Conservation (phyloP, 805 yeast genomes). For the Lipomyces lipofer region DNA sequence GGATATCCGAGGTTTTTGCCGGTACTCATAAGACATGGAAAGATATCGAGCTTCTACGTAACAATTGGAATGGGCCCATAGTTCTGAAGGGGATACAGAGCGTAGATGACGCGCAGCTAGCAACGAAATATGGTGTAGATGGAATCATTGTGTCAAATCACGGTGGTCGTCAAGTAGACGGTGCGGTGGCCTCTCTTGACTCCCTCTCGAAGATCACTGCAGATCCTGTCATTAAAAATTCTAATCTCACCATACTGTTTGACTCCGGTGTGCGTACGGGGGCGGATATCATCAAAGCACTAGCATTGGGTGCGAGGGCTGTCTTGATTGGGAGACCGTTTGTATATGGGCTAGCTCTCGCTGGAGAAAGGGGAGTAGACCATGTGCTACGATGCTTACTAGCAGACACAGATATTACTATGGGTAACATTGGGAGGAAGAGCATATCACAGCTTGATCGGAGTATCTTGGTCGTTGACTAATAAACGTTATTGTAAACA, state of each 20-base stretch:
- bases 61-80: slow-evolving; percentile 32
- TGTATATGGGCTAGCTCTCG: slow-evolving; percentile 60
- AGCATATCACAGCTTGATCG: slow-evolving; percentile 14
- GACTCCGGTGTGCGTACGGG: slow-evolving; percentile 70
- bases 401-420: slow-evolving; percentile 30
- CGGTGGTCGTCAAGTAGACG: slow-evolving; percentile 69
- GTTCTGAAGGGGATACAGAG: slow-evolving; percentile 72
- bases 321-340: slow-evolving; percentile 63
- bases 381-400: slow-evolving; percentile 28
- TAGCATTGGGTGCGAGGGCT: slow-evolving; percentile 63
- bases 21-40: slow-evolving; percentile 29
- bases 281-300: slow-evolving; percentile 59
- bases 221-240: slow-evolving; percentile 6
- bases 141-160: slow-evolving; percentile 77
- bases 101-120: slow-evolving; percentile 63
- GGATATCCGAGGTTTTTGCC: slow-evolving; percentile 23
- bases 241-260: slow-evolving; percentile 51
- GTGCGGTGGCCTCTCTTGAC: slow-evolving; percentile 61
- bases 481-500: no score
- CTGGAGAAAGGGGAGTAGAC: slow-evolving; percentile 61
- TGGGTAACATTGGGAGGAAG: slow-evolving; percentile 23
- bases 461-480: neutral
- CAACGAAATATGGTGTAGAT: slow-evolving; percentile 61
- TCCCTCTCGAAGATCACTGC: slow-evolving; percentile 51
- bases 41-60: slow-evolving; percentile 23